Conservation (phyloP, 495 filamentous ascomycete genomes). For the Penicillium samsonianum region DNA sequence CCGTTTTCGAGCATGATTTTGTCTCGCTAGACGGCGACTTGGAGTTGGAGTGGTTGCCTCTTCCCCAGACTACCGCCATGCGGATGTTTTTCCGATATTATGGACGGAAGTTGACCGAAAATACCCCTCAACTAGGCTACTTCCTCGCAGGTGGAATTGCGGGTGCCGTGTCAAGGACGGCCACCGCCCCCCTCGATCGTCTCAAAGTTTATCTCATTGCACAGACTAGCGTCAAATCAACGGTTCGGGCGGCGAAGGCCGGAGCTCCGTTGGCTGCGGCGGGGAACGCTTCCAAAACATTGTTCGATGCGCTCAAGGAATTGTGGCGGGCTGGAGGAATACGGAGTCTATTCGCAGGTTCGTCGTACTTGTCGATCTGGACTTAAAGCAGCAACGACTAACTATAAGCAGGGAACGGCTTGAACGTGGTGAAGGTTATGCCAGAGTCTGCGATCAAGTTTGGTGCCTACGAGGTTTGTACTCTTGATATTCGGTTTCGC, state of each 20-base stretch:
- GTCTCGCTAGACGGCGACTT: constrained; percentile 39
- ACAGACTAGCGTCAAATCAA: constrained; percentile 68
- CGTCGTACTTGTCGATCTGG: constrained; percentile 23
- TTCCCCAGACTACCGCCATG: constrained; percentile 49
- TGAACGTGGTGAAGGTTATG: constrained; percentile 97
- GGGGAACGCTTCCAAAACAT: constrained; percentile 64
- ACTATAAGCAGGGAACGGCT: constrained; percentile 72
- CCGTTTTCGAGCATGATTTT: constrained; percentile 34
- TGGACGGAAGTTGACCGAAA: constrained; percentile 62
- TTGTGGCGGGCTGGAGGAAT: constrained; percentile 88
- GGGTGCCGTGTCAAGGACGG: constrained; percentile 87
- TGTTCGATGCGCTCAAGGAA: constrained; percentile 69
- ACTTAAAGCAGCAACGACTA: constrained; percentile 3
- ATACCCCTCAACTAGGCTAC: constrained; percentile 81
- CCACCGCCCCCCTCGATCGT: constrained; percentile 93
- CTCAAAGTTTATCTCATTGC: constrained; percentile 97
- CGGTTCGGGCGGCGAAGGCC: constrained; percentile 66
- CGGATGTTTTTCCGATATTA: constrained; percentile 52
- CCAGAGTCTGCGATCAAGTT: constrained; percentile 97
- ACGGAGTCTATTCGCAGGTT: constrained; percentile 92
- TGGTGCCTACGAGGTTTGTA: constrained; percentile 80
- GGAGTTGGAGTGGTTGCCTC: constrained; percentile 48
- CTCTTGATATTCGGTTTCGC: neutral
- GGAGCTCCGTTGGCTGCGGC: constrained; percentile 68
- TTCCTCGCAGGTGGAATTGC: constrained; percentile 93